phyloP scores from a whole-genome alignment of 176 grass and related monocot species.

The Eremochloa ophiuroides region DNA sequence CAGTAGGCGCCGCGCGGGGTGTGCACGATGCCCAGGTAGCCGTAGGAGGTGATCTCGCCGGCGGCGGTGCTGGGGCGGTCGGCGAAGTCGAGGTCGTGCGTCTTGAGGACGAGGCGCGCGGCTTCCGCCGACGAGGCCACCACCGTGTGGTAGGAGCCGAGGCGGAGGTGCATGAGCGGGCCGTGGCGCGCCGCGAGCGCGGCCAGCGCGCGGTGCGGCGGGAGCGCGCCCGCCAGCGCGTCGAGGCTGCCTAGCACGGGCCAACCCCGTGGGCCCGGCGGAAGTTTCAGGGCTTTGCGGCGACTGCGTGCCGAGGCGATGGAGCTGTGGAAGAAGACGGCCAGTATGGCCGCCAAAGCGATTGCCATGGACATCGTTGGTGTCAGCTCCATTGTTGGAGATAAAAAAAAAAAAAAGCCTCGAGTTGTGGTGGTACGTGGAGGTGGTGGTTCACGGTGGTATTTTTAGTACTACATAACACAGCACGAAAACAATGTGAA shows the following conservation, averaged over 20 bases:
- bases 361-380: background rate
- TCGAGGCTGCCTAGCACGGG: constrained; percentile 56
- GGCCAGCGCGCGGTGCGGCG: constrained; percentile 54
- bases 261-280: constrained; percentile 55
- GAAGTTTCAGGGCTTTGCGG: constrained; percentile 23
- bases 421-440: too few species aligned
- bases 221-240: constrained; percentile 23
- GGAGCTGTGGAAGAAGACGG: background rate
- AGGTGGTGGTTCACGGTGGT: background rate
- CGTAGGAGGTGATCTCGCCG: constrained; percentile 39
- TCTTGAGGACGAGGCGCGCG: constrained; percentile 59
- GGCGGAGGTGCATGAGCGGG: constrained; percentile 53
- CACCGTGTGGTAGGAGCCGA: constrained; percentile 51
- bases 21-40: constrained; percentile 46
- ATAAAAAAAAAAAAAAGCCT: too few species aligned
- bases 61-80: constrained; percentile 45
- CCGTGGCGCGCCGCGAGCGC: constrained; percentile 42
- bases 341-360: background rate
- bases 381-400: constrained; percentile 30
- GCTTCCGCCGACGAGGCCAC: constrained; percentile 47
- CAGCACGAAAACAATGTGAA: background rate
- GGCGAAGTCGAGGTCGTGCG: constrained; percentile 47
- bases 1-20: constrained; percentile 55
- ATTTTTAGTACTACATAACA: background rate
- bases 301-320: background rate